Percentiles rank a stretch among this genome's conserved stretches.
Conservation (phyloP, 1,284 basidiomycete species). For the Hypsizygus ulmarius region DNA sequence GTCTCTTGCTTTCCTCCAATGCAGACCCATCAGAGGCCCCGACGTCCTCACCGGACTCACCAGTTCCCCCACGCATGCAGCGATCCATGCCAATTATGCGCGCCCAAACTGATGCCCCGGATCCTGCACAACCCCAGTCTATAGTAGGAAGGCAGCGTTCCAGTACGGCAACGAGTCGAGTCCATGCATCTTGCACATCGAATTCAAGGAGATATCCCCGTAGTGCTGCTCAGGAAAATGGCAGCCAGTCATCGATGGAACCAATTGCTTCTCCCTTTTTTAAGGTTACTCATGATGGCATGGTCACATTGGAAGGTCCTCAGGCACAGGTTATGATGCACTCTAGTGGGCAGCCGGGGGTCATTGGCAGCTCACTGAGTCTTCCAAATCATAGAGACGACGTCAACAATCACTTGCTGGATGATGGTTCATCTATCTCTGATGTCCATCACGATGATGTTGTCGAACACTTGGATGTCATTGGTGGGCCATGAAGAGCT, state of each 20-base stretch:
- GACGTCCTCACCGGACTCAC: neutral
- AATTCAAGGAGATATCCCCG: slow-evolving; percentile 15
- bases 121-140: slow-evolving; percentile 2
- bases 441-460: slow-evolving; percentile 63
- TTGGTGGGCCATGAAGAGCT: slow-evolving; percentile 44
- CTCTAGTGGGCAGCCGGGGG: slow-evolving; percentile 33
- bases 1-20: slow-evolving; percentile 12
- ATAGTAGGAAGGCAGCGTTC: slow-evolving; percentile 24
- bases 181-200: slow-evolving; percentile 24
- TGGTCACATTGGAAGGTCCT: slow-evolving; percentile 25
- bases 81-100: slow-evolving; percentile 23
- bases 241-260: slow-evolving; percentile 6
- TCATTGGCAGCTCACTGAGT: slow-evolving; percentile 45
- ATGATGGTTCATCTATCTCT: slow-evolving; percentile 13
- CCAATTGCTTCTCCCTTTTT: slow-evolving; percentile 13
- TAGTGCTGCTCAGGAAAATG: slow-evolving; percentile 1
- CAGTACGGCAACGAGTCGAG: slow-evolving; percentile 26
- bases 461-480: slow-evolving; percentile 76
- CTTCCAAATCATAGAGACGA: slow-evolving; percentile 27
- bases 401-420: slow-evolving; percentile 10
- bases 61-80: slow-evolving; percentile 16
- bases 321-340: slow-evolving; percentile 28
- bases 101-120: neutral
- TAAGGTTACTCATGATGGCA: slow-evolving; percentile 16
- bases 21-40: slow-evolving; percentile 2